A percentile compares a stretch with the other conserved stretches of the same genome.
These are phyloP conservation scores for Xanthoparmelia taractica DNA, from an alignment of 495 filamentous ascomycete genomes.

Conservation along the genomic window DNA sequence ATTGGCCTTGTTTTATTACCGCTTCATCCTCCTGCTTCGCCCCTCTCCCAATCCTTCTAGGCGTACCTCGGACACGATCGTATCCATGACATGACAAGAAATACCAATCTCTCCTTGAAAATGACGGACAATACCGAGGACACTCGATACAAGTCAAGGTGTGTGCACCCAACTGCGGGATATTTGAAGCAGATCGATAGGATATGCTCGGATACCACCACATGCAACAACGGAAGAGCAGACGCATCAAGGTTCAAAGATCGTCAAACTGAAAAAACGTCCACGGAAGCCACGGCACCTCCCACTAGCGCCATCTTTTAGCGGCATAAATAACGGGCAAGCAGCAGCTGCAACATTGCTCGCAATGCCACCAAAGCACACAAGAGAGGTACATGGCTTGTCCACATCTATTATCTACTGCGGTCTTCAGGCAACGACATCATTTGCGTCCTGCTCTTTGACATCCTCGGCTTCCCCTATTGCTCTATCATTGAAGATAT, in stretches of 20 bases:
- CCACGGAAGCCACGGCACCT: conserved; percentile 1
- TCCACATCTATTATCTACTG: neutral
- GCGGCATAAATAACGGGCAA: neutral
- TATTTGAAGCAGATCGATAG: neutral
- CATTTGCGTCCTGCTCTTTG: conserved; percentile 30
- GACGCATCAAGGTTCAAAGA: neutral
- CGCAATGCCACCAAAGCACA: neutral
- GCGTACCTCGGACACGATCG: too few species aligned
- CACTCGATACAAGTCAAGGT: neutral
- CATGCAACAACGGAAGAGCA: neutral
- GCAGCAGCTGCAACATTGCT: too few species aligned
- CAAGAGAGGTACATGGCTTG: neutral
- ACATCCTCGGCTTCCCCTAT: conserved; percentile 26
- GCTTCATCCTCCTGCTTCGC: too few species aligned
- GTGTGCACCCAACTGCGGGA: neutral
- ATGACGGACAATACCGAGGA: neutral
- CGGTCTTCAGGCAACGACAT: conserved; percentile 26
- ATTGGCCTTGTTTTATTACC: too few species aligned
- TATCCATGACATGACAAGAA: too few species aligned
- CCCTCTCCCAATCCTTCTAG: too few species aligned
- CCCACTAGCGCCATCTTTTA: neutral
- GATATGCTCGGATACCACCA: neutral
- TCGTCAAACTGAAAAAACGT: neutral
- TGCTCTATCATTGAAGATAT: conserved; percentile 30
- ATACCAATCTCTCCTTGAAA: neutral